Evolutionary conservation across 192 early-diverging fungal genomes (phyloP).

Genomic region (Umbelopsis vinacea): DNA sequence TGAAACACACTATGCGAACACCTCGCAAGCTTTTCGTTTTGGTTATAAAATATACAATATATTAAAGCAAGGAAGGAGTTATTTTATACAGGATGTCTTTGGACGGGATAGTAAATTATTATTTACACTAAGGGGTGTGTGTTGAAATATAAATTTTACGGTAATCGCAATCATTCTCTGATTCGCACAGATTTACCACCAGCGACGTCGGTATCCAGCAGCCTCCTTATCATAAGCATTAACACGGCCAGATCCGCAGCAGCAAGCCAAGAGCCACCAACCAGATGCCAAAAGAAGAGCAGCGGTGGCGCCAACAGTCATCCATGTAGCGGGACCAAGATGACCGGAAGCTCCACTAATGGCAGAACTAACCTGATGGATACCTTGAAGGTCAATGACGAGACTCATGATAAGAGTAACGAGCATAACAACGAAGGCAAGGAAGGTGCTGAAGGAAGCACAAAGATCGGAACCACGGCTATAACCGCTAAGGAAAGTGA

Average conservation of each 20-base stretch:
- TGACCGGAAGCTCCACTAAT: conserved; percentile 6
- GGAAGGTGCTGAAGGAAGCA: conserved; percentile 34
- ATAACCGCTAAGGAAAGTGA: conserved; percentile 32
- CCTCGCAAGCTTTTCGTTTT: too few species aligned
- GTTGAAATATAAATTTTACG: neutral
- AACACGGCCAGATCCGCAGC: conserved; percentile 25
- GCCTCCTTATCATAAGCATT: conserved; percentile 20
- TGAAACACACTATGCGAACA: too few species aligned
- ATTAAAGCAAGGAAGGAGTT: neutral
- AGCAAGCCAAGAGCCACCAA: conserved; percentile 36
- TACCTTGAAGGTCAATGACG: conserved; percentile 32
- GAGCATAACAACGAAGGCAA: conserved; percentile 37
- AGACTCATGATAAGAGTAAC: conserved; percentile 33
- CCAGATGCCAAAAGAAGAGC: conserved; percentile 28
- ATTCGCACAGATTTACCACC: conserved; percentile 1
- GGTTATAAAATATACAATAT: neutral
- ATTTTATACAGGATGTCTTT: neutral
- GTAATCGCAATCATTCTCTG: neutral
- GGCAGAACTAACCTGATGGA: conserved; percentile 25
- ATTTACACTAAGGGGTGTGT: conserved; percentile 5
- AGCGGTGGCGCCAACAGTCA: conserved; percentile 33
- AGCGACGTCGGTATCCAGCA: conserved; percentile 8
- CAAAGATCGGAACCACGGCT: conserved; percentile 34
- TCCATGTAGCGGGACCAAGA: conserved; percentile 36
- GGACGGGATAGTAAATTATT: conserved; percentile 9